Evolutionary conservation across 164 flowering plant species (phyloP), one percentile per base, ranked within the genome.

Genomic region (Tetrastigma voinierianum): DNA sequence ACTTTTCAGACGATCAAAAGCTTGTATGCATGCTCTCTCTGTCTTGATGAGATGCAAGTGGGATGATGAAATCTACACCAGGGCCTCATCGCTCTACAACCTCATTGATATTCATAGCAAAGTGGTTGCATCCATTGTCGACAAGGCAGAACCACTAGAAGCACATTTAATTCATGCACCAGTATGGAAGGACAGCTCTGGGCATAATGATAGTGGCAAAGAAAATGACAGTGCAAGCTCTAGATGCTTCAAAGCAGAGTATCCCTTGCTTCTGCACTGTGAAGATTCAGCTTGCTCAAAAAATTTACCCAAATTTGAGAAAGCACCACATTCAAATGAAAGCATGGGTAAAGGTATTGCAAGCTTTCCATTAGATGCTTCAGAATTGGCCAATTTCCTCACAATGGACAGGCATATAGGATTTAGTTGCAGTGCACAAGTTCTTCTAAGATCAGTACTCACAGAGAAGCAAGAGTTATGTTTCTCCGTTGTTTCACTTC

Each of bases 351-450:
- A 83, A 79, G 72, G 84, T 44, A 68, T 88, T 62, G 74, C 85
- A 49, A 83, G 74, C 73, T 84, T 87, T 70, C 84, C 87, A 12
- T 66, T 80, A 56, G 96, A 94, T 76, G 98, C 98, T 56, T 90
- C 90, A n/a, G 97, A 90, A 66, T 82, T 94, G 79, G 98, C 97
- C 55, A 90, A 91, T 80, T 91, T 90, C 67, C 86, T 94, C 46
- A 94, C 96, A 10, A 81, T 62, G 87, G 97, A 91, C 72, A 84
- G 96, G 81, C 93, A 88, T 61, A 72, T 85, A 55, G 98, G 98
- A 66, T 85, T 91, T 63, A 86, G 76, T 61, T 91, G 93, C 79
- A 85, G 82, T 70, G 83, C 90, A 8, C 85, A 87, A 73, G 83
- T 82, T 70, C 86, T 89, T 66, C 77, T 91, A 12, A 82, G 85